These are phyloP conservation scores for Favolaschia claudopus DNA, from an alignment of 768 basidiomycete genomes.

Conservation along the genomic window DNA sequence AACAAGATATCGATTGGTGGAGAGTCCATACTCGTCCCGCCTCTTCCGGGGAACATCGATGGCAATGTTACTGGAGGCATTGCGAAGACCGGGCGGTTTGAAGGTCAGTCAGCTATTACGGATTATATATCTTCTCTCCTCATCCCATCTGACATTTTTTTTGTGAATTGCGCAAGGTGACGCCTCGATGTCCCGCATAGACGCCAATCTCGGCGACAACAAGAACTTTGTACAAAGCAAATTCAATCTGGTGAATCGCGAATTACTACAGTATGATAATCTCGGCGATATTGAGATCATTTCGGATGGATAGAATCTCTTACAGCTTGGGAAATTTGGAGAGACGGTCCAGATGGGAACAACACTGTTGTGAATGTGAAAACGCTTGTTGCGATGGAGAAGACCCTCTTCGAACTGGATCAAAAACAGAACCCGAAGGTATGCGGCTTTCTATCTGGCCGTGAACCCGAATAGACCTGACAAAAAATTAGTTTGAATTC, in stretches of 20 bases:
- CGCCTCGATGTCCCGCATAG: conserved; percentile 20
- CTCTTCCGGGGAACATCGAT: conserved; percentile 7
- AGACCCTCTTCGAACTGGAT: neutral
- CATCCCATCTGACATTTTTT: neutral
- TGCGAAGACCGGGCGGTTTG: conserved; percentile 17
- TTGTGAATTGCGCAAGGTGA: conserved; percentile 14
- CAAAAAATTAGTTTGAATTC: too few relatives aligned
- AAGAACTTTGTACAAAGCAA: conserved; percentile 15
- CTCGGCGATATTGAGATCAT: neutral
- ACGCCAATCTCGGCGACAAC: conserved; percentile 22
- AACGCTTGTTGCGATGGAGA: conserved; percentile 10
- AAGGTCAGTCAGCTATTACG: conserved; percentile 5
- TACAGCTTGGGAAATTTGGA: conserved; percentile 16
- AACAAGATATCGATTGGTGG: conserved; percentile 20
- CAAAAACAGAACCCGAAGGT: conserved; percentile 15
- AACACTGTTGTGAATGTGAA: conserved; percentile 19
- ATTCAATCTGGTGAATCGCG: conserved; percentile 8
- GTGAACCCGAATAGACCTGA: too few relatives aligned
- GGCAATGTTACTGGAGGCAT: conserved; percentile 13
- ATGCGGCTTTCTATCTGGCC: neutral
- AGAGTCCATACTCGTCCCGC: conserved; percentile 3
- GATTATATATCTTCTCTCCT: neutral
- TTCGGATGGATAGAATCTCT: conserved; percentile 1
- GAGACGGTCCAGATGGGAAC: conserved; percentile 15
- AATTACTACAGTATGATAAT: too few relatives aligned